Evolutionary conservation across 805 yeast genomes (phyloP).

Genomic region (Starmerella etchellsii): DNA sequence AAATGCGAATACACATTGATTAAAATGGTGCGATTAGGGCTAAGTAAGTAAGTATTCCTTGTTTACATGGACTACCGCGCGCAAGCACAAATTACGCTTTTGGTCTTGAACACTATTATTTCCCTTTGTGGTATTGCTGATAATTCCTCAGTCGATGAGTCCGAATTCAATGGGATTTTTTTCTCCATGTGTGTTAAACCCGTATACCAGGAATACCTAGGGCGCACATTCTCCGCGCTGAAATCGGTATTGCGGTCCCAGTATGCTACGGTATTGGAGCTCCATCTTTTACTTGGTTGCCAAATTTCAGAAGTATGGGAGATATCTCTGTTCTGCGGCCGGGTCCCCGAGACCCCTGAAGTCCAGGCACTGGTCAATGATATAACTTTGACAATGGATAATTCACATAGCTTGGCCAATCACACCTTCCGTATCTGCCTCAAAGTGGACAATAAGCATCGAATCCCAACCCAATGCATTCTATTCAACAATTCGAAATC

Average conservation of each 20-base stretch:
- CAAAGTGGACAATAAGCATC: background rate
- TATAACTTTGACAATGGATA: background rate
- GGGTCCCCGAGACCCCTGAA: too few species aligned
- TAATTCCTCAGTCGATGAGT: background rate
- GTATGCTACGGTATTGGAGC: background rate
- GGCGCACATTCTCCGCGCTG: background rate
- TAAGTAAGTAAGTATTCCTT: too few species aligned
- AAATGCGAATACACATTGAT: too few species aligned
- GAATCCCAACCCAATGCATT: background rate
- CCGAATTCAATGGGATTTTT: background rate
- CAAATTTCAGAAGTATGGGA: constrained; percentile 1
- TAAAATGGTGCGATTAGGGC: too few species aligned
- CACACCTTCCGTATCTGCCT: background rate
- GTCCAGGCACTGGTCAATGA: constrained; percentile 5
- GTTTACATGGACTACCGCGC: too few species aligned
- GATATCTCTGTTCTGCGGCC: too few species aligned
- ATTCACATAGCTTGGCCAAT: background rate
- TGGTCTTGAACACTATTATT: constrained; percentile 1
- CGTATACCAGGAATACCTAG: background rate
- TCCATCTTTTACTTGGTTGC: background rate
- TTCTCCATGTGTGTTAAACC: constrained; percentile 3
- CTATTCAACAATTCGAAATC: too few species aligned
- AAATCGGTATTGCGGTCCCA: constrained; percentile 5
- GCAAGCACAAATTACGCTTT: background rate
- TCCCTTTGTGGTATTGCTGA: background rate